Percentiles rank a stretch among this genome's conserved stretches.
Conservation (phyloP, 2,329 filamentous ascomycete species). For the Niveomyces coronatus region DNA sequence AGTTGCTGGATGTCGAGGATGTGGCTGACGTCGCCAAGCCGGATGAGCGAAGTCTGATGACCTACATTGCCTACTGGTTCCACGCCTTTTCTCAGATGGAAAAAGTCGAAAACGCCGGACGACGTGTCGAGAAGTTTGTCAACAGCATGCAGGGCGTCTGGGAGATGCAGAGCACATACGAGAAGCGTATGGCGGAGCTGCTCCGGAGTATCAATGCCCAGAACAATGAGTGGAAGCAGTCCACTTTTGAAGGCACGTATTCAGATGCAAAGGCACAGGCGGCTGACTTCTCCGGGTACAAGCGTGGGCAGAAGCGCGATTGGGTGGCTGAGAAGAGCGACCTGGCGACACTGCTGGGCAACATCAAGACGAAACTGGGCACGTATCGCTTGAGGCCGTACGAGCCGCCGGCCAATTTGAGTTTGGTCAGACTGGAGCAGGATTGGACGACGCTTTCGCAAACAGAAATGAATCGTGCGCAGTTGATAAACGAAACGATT, state of each 20-base stretch:
- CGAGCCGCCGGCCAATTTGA: constrained; percentile 75
- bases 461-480: constrained; percentile 78
- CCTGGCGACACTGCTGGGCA: constrained; percentile 81
- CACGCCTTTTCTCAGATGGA: constrained; percentile 99
- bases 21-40: constrained; percentile 94
- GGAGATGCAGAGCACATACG: constrained; percentile 98
- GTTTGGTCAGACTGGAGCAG: constrained; percentile 68
- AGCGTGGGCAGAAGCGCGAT: constrained; percentile 77
- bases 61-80: constrained; percentile 99
- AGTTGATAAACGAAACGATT: constrained; percentile 96
- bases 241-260: constrained; percentile 86
- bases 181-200: constrained; percentile 78
- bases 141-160: constrained; percentile 98
- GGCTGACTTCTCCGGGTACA: constrained; percentile 75
- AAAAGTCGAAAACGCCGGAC: constrained; percentile 92
- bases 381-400: constrained; percentile 90
- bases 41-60: constrained; percentile 95
- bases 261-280: constrained; percentile 83
- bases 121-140: constrained; percentile 95
- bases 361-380: constrained; percentile 97
- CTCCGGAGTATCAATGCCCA: constrained; percentile 66
- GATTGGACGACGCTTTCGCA: constrained; percentile 74
- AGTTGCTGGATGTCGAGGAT: constrained; percentile 92
- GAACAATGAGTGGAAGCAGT: constrained; percentile 63
- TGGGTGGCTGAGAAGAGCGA: constrained; percentile 99